Evolutionary conservation across 2,329 filamentous ascomycete species (phyloP).

Genomic region (Calonectria pseudoreteaudii): DNA sequence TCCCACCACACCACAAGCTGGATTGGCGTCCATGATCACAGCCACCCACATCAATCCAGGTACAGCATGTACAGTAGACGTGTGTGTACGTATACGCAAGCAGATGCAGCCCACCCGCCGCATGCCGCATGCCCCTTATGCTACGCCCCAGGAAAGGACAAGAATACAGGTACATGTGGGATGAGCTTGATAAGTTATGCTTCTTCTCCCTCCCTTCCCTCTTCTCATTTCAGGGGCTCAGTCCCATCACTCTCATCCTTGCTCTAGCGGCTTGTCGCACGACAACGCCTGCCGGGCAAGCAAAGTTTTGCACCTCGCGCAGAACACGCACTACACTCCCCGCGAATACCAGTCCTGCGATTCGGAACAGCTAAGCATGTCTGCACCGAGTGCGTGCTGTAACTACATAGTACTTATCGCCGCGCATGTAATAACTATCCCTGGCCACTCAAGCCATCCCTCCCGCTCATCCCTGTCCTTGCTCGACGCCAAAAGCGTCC

Average conservation of each 20-base stretch:
- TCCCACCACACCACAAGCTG: background rate
- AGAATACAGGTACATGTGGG: background rate
- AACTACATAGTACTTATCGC: background rate
- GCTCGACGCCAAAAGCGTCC: conserved; percentile 5
- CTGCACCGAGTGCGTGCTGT: background rate
- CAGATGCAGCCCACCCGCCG: background rate
- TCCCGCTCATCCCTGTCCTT: conserved; percentile 22
- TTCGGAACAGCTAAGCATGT: background rate
- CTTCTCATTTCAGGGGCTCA: background rate
- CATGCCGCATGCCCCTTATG: background rate
- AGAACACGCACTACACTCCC: background rate
- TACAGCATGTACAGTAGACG: background rate
- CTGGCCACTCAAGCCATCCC: conserved; percentile 8
- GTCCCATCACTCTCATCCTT: background rate
- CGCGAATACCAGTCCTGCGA: background rate
- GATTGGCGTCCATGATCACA: background rate
- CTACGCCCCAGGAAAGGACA: background rate
- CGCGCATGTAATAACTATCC: background rate
- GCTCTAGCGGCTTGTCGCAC: background rate
- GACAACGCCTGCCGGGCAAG: conserved; percentile 5
- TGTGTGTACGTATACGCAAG: background rate
- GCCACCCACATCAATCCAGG: conserved; percentile 1
- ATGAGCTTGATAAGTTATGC: background rate
- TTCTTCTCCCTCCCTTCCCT: background rate
- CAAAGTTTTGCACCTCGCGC: background rate